Percentiles rank a stretch among this genome's conserved stretches.
Conservation (phyloP, 2,329 filamentous ascomycete species). For the Pestalotiopsis sp. region DNA sequence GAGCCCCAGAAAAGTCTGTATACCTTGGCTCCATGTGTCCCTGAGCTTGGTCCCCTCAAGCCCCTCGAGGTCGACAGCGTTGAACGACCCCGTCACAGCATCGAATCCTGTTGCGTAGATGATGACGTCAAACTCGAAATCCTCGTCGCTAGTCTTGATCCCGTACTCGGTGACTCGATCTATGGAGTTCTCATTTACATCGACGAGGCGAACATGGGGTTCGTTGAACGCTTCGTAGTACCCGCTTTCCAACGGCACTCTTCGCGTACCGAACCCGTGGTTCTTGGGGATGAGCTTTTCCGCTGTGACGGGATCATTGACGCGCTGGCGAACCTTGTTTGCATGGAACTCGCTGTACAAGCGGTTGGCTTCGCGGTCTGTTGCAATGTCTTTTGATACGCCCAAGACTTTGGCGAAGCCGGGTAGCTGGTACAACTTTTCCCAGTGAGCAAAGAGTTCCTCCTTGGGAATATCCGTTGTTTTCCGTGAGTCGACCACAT, state of each 20-base stretch:
- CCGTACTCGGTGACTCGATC: conserved; percentile 37
- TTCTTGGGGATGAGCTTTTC: conserved; percentile 37
- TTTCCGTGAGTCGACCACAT: conserved; percentile 28
- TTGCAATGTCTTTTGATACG: conserved; percentile 30
- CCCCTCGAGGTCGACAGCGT: conserved; percentile 36
- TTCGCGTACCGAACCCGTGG: conserved; percentile 48
- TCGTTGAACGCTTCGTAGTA: conserved; percentile 53
- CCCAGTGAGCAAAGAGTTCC: conserved; percentile 31
- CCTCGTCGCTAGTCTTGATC: conserved; percentile 33
- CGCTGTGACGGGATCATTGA: conserved; percentile 37
- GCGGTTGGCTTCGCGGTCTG: conserved; percentile 29
- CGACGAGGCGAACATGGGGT: conserved; percentile 47
- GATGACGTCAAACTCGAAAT: conserved; percentile 37
- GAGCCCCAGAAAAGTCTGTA: conserved; percentile 44
- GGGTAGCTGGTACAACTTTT: conserved; percentile 36
- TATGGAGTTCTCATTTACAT: conserved; percentile 45
- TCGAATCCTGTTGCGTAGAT: conserved; percentile 47
- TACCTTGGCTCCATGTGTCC: conserved; percentile 39
- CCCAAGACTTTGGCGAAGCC: conserved; percentile 39
- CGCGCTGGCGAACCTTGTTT: conserved; percentile 36
- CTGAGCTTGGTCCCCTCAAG: conserved; percentile 31
- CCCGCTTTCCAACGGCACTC: conserved; percentile 46
- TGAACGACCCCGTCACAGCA: conserved; percentile 37
- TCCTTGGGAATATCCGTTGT: conserved; percentile 33
- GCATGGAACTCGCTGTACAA: conserved; percentile 31